These are phyloP conservation scores for Rhododendron vialii DNA, from an alignment of 148 eudicot genomes.

Conservation along the genomic window DNA sequence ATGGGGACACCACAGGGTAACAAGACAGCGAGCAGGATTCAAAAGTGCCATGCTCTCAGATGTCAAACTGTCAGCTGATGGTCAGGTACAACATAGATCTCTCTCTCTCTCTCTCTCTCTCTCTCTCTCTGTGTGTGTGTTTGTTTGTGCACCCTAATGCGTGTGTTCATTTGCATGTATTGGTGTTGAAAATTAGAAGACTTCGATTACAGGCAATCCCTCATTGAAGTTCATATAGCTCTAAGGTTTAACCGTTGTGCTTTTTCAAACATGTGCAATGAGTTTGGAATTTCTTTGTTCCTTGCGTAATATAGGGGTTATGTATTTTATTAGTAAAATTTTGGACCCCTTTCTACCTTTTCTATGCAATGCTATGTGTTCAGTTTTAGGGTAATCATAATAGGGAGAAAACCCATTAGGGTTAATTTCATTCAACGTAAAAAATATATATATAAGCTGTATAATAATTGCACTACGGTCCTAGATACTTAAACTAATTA, in stretches of 20 bases:
- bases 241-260: neutral
- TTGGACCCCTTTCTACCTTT: neutral
- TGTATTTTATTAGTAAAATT: neutral
- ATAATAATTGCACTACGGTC: no score
- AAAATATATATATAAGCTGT: no score
- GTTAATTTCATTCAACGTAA: no score
- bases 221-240: neutral
- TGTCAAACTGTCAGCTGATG: constrained; percentile 84
- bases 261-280: neutral
- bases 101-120: constrained; percentile 8
- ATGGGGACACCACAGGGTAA: constrained; percentile 42
- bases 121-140: constrained; percentile 8
- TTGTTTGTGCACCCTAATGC: neutral
- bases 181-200: neutral
- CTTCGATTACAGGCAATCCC: neutral
- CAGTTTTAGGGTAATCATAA: no score
- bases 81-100: constrained; percentile 50
- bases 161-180: neutral
- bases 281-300: neutral
- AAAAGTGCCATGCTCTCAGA: constrained; percentile 88
- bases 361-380: neutral
- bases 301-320: neutral
- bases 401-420: no score
- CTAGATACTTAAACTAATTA: no score
- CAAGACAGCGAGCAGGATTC: constrained; percentile 70